A percentile compares a stretch with the other conserved stretches of the same genome.
phyloP scores from a whole-genome alignment of 257 asterid genomes.

The Rhazya stricta region DNA sequence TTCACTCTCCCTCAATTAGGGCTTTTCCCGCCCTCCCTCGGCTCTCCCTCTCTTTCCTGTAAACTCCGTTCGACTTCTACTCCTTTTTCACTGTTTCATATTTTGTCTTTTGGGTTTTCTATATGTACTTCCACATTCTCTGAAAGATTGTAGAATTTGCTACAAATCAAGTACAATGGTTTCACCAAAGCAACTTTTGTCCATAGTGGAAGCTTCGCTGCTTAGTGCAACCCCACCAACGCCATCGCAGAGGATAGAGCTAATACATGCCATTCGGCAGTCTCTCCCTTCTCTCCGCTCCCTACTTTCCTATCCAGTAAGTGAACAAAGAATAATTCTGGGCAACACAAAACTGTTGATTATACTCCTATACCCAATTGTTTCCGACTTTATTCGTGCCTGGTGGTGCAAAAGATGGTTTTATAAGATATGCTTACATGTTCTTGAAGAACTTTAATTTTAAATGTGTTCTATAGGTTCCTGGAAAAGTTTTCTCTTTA shows the following conservation, averaged over 20 bases:
- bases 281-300: slow-evolving; percentile 59
- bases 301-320: slow-evolving; percentile 71
- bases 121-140: not conserved
- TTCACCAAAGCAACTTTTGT: slow-evolving; percentile 57
- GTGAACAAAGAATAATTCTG: not conserved
- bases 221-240: slow-evolving; percentile 62
- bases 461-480: not conserved
- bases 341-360: not conserved
- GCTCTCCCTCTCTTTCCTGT: not conserved
- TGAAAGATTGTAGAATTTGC: not conserved
- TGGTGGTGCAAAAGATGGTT: not conserved
- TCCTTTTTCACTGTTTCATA: not conserved
- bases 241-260: slow-evolving; percentile 76
- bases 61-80: not conserved
- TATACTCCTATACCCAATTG: not conserved
- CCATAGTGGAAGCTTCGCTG: slow-evolving; percentile 59
- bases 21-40: slow-evolving; percentile 10
- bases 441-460: not conserved
- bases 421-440: not conserved
- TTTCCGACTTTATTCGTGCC: not conserved
- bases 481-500: not conserved
- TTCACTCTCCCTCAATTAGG: slow-evolving; percentile 7
- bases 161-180: slow-evolving; percentile 39
- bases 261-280: slow-evolving; percentile 73
- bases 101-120: not conserved